Conservation (phyloP, 345 rosid genomes). For the Abelmoschus esculentus region DNA sequence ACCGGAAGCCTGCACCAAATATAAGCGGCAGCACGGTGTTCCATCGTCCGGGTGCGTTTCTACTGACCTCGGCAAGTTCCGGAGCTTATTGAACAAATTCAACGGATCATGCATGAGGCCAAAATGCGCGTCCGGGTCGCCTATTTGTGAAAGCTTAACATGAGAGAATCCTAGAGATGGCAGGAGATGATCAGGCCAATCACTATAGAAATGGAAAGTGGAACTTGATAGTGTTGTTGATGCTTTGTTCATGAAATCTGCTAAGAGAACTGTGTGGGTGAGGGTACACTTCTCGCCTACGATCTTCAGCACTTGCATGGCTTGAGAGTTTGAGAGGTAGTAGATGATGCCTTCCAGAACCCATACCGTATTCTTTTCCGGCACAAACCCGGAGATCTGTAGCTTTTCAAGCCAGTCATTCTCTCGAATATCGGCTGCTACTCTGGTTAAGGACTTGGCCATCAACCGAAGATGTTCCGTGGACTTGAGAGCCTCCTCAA, state of each 20-base stretch:
- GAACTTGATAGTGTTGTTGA: conserved; percentile 65
- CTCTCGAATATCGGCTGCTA: conserved; percentile 69
- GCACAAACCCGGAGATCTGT: conserved; percentile 55
- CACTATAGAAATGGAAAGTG: conserved; percentile 74
- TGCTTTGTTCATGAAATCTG: conserved; percentile 91
- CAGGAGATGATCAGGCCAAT: conserved; percentile 88
- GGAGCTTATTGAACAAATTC: conserved; percentile 81
- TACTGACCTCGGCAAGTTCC: conserved; percentile 61
- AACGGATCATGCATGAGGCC: conserved; percentile 64
- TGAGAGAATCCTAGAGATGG: conserved; percentile 82
- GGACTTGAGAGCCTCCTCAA: conserved; percentile 52
- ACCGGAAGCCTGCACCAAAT: conserved; percentile 87
- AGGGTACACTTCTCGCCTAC: conserved; percentile 61
- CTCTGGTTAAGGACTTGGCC: conserved; percentile 71
- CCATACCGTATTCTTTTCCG: conserved; percentile 75
- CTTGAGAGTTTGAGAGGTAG: conserved; percentile 69
- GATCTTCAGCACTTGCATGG: conserved; percentile 80
- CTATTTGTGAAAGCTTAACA: conserved; percentile 83
- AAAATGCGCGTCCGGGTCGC: conserved; percentile 88
- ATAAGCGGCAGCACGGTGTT: conserved; percentile 84
- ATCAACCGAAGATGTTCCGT: conserved; percentile 38
- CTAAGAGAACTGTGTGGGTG: conserved; percentile 67
- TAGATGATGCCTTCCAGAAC: conserved; percentile 90
- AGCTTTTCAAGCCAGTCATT: conserved; percentile 69
- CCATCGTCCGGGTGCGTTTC: conserved; percentile 85